phyloP scores from a whole-genome alignment of 2,329 filamentous ascomycete species.

The Hypoxylon sp. region DNA sequence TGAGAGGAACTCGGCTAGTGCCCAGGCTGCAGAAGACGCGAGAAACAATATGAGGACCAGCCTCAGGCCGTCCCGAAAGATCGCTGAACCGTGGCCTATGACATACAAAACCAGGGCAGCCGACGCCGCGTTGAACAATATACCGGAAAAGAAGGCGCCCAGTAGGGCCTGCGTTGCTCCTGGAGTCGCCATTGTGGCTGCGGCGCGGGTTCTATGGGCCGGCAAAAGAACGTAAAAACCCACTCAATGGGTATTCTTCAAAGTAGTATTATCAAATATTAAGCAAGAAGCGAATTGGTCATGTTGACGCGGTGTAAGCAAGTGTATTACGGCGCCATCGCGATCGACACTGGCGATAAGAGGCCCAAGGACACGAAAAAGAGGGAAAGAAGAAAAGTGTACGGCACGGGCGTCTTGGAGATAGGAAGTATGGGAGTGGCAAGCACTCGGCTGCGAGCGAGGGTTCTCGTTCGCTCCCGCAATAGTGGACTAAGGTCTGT shows the following conservation, averaged over 20 bases:
- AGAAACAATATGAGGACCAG: conserved; percentile 72
- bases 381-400: conserved; percentile 26
- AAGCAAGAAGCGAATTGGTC: conserved; percentile 50
- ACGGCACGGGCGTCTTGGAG: conserved; percentile 6
- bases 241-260: conserved; percentile 61
- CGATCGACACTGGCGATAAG: conserved; percentile 36
- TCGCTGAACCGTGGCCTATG: conserved; percentile 61
- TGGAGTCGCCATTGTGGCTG: conserved; percentile 59
- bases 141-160: conserved; percentile 68
- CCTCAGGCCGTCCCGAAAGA: conserved; percentile 71
- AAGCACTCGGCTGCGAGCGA: conserved; percentile 29
- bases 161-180: conserved; percentile 62
- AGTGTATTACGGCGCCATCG: conserved; percentile 38
- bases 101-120: conserved; percentile 60
- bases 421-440: conserved; percentile 29
- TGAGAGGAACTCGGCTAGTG: conserved; percentile 63
- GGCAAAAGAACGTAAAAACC: conserved; percentile 54
- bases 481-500: conserved; percentile 32
- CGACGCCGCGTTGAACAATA: conserved; percentile 65
- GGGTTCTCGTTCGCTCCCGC: conserved; percentile 23
- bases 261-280: conserved; percentile 50
- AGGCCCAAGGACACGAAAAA: conserved; percentile 33
- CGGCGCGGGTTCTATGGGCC: conserved; percentile 47
- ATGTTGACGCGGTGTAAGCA: conserved; percentile 32
- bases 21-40: conserved; percentile 65